Conservation (phyloP, 1,284 basidiomycete genomes). For the Ceratorhiza oryzae-sativae region DNA sequence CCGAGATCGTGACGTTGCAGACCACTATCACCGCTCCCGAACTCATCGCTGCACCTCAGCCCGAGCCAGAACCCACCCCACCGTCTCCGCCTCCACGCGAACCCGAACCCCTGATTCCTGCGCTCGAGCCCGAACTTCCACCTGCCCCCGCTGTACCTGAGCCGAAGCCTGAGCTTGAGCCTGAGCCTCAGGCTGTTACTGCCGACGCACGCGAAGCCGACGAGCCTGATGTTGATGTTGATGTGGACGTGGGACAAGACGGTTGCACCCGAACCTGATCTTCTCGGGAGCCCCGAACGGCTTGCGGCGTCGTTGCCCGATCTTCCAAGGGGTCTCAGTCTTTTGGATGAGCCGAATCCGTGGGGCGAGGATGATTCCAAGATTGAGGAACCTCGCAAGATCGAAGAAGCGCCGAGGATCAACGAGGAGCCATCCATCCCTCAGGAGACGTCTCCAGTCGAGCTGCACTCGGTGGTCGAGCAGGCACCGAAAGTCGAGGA, state of each 20-base stretch:
- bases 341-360: background rate
- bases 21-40: background rate
- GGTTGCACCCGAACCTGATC: slow-evolving; percentile 1
- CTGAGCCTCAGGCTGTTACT: background rate
- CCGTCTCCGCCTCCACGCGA: background rate
- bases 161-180: background rate
- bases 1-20: background rate
- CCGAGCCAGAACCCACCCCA: background rate
- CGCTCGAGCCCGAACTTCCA: background rate
- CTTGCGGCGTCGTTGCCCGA: background rate
- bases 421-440: background rate
- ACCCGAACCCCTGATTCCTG: background rate
- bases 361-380: background rate
- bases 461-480: background rate
- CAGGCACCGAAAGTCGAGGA: background rate
- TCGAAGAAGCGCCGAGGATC: background rate
- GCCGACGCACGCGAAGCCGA: background rate
- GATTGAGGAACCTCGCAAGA: background rate
- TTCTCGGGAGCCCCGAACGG: background rate
- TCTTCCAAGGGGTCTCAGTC: background rate
- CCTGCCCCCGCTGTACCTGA: background rate
- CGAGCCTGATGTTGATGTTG: background rate
- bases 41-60: background rate
- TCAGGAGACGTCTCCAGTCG: background rate
- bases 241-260: slow-evolving; percentile 29